Conservation (phyloP, 257 asterid genomes). For the Solanum boliviense region DNA sequence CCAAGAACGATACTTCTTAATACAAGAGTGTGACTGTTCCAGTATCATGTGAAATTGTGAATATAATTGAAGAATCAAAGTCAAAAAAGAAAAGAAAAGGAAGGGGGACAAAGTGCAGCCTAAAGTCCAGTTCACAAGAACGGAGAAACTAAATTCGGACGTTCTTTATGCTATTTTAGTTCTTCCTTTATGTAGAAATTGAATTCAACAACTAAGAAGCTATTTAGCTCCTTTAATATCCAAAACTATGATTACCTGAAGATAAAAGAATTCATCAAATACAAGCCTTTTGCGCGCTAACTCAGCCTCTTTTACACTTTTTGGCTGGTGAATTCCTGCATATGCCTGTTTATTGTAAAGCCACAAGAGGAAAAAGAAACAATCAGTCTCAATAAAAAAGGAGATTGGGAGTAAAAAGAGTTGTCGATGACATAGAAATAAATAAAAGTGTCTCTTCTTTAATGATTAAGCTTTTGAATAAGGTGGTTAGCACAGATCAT, state of each 20-base stretch:
- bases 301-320: constrained; percentile 57
- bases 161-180: not conserved
- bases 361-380: not conserved
- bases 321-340: constrained; percentile 84
- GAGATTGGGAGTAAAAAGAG: not conserved
- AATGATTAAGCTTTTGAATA: not conserved
- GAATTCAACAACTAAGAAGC: not conserved
- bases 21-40: not conserved
- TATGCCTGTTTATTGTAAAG: constrained; percentile 55
- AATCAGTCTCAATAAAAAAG: not conserved
- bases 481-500: not conserved
- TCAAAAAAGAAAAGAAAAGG: not conserved
- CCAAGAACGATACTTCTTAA: not conserved
- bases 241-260: constrained; percentile 48
- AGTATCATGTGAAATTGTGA: not conserved
- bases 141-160: not conserved
- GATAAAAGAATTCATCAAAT: constrained; percentile 93
- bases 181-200: not conserved
- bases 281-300: constrained; percentile 90
- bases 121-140: not conserved
- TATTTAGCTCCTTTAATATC: not conserved
- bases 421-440: not conserved
- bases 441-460: not conserved
- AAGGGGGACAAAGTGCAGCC: not conserved
- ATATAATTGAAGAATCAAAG: not conserved